A percentile compares a stretch with the other conserved stretches of the same genome.
These are phyloP conservation scores for Raffaelea albimanens DNA, from an alignment of 2,329 filamentous ascomycete genomes.

Conservation along the genomic window DNA sequence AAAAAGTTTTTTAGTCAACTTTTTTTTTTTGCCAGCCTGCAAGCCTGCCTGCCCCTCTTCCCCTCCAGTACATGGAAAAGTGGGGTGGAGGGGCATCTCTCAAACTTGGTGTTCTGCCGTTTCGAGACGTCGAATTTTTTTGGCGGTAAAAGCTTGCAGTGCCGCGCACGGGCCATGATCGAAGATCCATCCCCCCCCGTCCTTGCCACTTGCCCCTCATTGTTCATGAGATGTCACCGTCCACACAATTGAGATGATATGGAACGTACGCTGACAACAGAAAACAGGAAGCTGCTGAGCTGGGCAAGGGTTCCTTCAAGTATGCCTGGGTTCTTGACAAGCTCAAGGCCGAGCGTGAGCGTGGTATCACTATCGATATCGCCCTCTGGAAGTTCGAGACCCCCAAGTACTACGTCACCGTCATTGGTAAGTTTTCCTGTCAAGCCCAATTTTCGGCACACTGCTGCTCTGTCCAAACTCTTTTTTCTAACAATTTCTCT, in stretches of 20 bases:
- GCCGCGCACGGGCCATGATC: constrained; percentile 8
- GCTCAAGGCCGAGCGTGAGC: constrained; percentile 99
- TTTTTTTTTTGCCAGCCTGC: constrained; percentile 15
- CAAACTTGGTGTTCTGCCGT: constrained; percentile 14
- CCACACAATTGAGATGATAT: no score
- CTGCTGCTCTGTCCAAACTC: constrained; percentile 2
- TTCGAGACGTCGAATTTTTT: constrained; percentile 7
- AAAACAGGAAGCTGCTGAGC: constrained; percentile 85
- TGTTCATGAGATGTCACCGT: no score
- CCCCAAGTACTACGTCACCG: constrained; percentile 93
- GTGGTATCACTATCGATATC: constrained; percentile 99
- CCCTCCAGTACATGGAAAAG: constrained; percentile 5
- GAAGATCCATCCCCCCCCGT: no score
- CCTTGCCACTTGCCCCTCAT: no score
- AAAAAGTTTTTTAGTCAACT: constrained; percentile 15
- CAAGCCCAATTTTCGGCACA: no score
- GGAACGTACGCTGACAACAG: constrained; percentile 4
- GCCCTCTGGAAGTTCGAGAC: constrained; percentile 99
- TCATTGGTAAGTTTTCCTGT: constrained; percentile 63
- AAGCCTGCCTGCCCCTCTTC: constrained; percentile 3
- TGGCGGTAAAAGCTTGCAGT: constrained; percentile 4
- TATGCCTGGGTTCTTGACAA: constrained; percentile 99
- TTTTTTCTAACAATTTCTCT: constrained; percentile 13
- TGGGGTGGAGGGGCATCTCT: constrained; percentile 12
- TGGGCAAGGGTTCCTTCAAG: constrained; percentile 99